Conservation (phyloP, 148 eudicot species). For the Camellia lanceoleosa region DNA sequence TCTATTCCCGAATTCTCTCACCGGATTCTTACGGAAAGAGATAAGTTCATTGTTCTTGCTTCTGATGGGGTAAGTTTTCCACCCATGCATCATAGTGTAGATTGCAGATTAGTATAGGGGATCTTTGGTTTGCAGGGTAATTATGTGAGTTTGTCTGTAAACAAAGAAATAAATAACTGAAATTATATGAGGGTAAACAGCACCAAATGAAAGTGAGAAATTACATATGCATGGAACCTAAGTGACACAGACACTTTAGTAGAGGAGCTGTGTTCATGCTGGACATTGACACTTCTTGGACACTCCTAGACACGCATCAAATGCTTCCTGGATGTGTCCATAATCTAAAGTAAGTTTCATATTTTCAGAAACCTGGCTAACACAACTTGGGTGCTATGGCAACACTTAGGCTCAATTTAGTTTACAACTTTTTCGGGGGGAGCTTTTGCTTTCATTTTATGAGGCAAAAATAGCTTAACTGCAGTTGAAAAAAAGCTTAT, state of each 20-base stretch:
- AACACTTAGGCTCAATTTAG: neutral
- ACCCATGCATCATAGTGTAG: neutral
- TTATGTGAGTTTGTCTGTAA: neutral
- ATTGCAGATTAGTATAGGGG: neutral
- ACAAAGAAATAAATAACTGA: neutral
- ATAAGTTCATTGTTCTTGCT: conserved; percentile 89
- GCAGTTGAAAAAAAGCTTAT: too few species aligned
- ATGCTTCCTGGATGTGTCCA: neutral
- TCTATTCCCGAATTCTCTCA: conserved; percentile 88
- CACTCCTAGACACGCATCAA: neutral
- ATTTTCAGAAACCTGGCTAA: neutral
- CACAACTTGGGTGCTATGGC: neutral
- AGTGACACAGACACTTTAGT: neutral
- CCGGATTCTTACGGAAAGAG: conserved; percentile 66
- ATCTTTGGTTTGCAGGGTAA: neutral
- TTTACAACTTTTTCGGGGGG: neutral
- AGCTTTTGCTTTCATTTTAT: too few species aligned
- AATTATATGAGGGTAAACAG: neutral
- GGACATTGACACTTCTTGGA: neutral
- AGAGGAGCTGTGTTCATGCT: neutral
- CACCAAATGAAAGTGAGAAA: neutral
- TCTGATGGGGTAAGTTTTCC: conserved; percentile 87
- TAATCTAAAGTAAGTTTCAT: neutral
- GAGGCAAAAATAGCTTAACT: too few species aligned
- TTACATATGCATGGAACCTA: neutral